Evolutionary conservation across 805 yeast genomes (phyloP), one percentile per base, ranked within the genome.

Genomic region (Hanseniaspora jakobsenii): DNA sequence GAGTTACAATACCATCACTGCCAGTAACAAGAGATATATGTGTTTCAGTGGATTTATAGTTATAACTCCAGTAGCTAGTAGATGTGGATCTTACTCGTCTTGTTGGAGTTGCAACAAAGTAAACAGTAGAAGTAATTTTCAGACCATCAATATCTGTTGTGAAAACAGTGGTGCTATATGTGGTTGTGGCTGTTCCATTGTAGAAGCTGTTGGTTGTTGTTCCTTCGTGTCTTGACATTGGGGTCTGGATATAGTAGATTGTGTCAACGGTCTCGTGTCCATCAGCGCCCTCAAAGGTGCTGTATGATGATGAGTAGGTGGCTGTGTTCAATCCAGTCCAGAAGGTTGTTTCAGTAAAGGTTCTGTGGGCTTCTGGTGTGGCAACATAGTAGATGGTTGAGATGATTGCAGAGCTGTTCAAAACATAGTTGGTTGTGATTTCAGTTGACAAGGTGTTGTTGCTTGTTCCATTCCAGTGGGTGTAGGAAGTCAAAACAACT

Each of bases 181-280:
- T 48, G 18, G 22, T 23, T 8, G 16, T 6, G 14, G 36, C 42
- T 14, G 36, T 29, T 34, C 52, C 48, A 17, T 44, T 29, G 10
- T 23, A 26, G 43, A 17, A 42, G 17, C 47, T 43, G 28, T 40
- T 26, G 2, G 37, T 34, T 21, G 27, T 34, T 12, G 26, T 34
- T 34, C 26, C 37, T 21, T 13, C 37, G n/a, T 19, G n/a, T 19
- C 28, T 22, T 34, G 32, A 29, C 23, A 41, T 34, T 31, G 52
- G 52, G 19, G 51, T 48, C 38, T 50, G 37, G 14, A 50, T 48
- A 19, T 14, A 42, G 29, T 29, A 43, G 14, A 19, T 19, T 6
- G 47, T 43, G 31, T 43, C 47, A 22, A 43, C 47, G 4, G 36
- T 43, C 19, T 23, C 47, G 2, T 6, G 12, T 4, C 40, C 40